A percentile compares a stretch with the other conserved stretches of the same genome.
phyloP scores from a whole-genome alignment of 306 rosid genomes.

The Oxytropis ochrocephala region DNA sequence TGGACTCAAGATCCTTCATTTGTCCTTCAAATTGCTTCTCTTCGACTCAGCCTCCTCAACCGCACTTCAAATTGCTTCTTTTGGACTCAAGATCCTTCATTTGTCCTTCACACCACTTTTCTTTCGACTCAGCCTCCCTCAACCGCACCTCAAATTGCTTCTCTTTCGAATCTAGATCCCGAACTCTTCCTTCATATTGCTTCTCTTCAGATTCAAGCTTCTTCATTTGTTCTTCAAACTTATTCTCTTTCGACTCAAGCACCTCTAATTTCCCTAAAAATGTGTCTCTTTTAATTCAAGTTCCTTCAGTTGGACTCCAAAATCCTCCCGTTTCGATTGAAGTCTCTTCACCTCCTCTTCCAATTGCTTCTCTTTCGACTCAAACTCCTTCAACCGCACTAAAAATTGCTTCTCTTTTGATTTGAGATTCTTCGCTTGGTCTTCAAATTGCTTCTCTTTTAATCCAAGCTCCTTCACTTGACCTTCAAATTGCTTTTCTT shows the following conservation, averaged over 20 bases:
- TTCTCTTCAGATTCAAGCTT: conserved; percentile 18
- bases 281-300: no score
- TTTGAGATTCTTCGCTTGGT: not conserved
- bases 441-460: conserved; percentile 14
- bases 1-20: not conserved
- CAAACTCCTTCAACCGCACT: not conserved
- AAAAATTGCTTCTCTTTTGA: not conserved
- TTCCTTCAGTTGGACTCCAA: not conserved
- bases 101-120: no score
- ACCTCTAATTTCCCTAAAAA: no score
- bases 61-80: not conserved
- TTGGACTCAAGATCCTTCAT: no score
- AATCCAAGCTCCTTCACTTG: not conserved
- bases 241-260: not conserved
- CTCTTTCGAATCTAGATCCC: no score
- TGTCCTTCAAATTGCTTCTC: not conserved
- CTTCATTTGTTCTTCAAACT: not conserved
- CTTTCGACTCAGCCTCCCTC: no score
- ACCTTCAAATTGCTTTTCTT: conserved; percentile 1
- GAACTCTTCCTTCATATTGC: not conserved
- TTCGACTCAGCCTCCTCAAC: no score
- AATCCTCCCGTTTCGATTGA: not conserved
- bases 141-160: no score
- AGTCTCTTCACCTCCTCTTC: not conserved
- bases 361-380: no score